Conservation (phyloP, 768 basidiomycete genomes). For the Asterophora parasitica region DNA sequence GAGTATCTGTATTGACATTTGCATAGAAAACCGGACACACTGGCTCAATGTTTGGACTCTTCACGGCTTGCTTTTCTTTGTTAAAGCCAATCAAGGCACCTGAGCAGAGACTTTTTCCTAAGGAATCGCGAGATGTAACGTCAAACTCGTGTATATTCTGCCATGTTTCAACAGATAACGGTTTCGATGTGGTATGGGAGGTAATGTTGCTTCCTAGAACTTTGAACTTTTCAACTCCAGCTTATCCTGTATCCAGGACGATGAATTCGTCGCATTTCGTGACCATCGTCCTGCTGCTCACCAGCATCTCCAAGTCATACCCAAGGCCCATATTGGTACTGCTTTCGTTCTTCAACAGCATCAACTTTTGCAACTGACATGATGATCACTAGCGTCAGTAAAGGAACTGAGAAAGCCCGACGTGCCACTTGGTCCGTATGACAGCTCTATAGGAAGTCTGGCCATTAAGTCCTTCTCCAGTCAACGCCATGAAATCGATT, state of each 20-base stretch:
- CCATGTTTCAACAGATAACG: constrained; percentile 32
- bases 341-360: neutral
- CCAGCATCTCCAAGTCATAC: constrained; percentile 48
- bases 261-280: constrained; percentile 44
- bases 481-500: constrained; percentile 31
- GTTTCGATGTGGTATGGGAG: constrained; percentile 49
- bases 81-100: constrained; percentile 3
- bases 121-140: neutral
- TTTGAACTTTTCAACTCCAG: neutral
- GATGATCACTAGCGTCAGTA: constrained; percentile 45
- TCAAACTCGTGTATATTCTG: constrained; percentile 39
- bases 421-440: constrained; percentile 40
- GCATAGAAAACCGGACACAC: neutral
- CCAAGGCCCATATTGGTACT: constrained; percentile 48
- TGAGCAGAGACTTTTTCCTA: neutral
- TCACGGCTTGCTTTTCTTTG: constrained; percentile 7
- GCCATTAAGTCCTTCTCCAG: constrained; percentile 14
- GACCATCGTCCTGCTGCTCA: constrained; percentile 45
- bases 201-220: constrained; percentile 18
- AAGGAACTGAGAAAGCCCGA: constrained; percentile 41
- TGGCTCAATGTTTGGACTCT: constrained; percentile 6
- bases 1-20: neutral
- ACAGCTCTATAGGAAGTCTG: neutral
- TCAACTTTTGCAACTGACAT: neutral
- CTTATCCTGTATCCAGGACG: constrained; percentile 29